These are phyloP conservation scores for Aspergillus melleus DNA, from an alignment of 2,329 filamentous ascomycete species.

Conservation along the genomic window DNA sequence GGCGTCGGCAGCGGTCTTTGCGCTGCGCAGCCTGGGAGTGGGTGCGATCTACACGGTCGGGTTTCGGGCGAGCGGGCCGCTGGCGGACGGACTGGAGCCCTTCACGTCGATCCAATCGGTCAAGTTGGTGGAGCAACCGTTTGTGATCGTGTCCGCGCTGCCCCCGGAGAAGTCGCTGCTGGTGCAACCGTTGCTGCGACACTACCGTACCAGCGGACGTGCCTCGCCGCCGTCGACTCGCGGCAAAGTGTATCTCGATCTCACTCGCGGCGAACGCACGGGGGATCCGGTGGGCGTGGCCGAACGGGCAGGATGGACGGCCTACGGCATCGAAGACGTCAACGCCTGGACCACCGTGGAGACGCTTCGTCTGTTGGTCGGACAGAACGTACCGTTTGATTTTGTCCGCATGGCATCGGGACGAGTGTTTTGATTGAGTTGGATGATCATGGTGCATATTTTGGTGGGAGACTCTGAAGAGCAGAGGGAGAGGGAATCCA, in stretches of 20 bases:
- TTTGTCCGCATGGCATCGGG: slow-evolving; percentile 76
- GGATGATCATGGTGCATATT: not conserved
- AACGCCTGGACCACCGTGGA: slow-evolving; percentile 83
- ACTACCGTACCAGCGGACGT: slow-evolving; percentile 57
- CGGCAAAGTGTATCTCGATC: slow-evolving; percentile 75
- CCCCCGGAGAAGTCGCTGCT: slow-evolving; percentile 76
- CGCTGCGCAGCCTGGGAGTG: slow-evolving; percentile 71
- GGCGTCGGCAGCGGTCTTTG: slow-evolving; percentile 76
- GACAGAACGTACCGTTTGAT: slow-evolving; percentile 84
- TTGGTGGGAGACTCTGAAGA: no score
- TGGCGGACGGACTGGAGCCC: slow-evolving; percentile 66
- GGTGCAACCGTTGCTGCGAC: slow-evolving; percentile 73
- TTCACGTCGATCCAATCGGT: slow-evolving; percentile 74
- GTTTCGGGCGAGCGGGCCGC: slow-evolving; percentile 61
- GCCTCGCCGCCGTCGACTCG: slow-evolving; percentile 38
- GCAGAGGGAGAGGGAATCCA: no score
- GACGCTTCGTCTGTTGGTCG: slow-evolving; percentile 73
- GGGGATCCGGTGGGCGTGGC: slow-evolving; percentile 70
- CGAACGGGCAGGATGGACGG: slow-evolving; percentile 72
- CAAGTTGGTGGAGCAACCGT: slow-evolving; percentile 75
- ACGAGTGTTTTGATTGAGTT: slow-evolving; percentile 46
- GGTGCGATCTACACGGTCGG: slow-evolving; percentile 82
- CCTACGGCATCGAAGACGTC: slow-evolving; percentile 77
- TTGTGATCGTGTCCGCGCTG: slow-evolving; percentile 77
- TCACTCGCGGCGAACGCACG: slow-evolving; percentile 68